Evolutionary conservation across 176 grass and related monocot genomes (phyloP).

Genomic region (Bromus sterilis): DNA sequence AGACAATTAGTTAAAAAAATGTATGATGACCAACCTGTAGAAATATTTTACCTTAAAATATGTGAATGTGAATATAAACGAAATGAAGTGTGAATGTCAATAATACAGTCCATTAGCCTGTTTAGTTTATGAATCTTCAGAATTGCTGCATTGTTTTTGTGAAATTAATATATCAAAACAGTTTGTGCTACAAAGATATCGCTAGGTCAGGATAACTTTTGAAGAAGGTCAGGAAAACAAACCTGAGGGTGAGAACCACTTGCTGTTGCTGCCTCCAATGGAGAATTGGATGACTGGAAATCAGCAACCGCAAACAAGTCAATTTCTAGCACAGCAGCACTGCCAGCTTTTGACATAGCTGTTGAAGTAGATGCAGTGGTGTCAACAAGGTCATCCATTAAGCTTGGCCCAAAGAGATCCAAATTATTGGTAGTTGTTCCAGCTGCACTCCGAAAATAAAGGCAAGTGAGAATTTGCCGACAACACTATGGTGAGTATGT

Average conservation of each 20-base stretch:
- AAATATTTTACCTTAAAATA: background rate
- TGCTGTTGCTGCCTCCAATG: conserved; percentile 20
- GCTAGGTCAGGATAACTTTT: conserved; percentile 5
- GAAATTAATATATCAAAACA: background rate
- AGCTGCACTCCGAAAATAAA: conserved; percentile 1
- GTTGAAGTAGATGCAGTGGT: conserved; percentile 21
- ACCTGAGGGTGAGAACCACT: conserved; percentile 10
- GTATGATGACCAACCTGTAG: background rate
- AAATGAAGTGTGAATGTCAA: background rate
- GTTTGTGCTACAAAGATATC: background rate
- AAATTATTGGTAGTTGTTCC: conserved; percentile 30
- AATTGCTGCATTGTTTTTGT: background rate
- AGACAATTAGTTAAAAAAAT: background rate
- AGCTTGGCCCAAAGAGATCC: conserved; percentile 43
- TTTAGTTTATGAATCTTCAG: background rate
- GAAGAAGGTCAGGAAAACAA: conserved; percentile 14
- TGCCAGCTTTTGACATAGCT: background rate
- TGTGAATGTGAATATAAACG: background rate
- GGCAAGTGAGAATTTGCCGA: background rate
- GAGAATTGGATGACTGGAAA: conserved; percentile 36
- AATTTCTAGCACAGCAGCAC: conserved; percentile 22
- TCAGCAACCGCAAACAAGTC: conserved; percentile 57
- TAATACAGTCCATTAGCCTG: background rate
- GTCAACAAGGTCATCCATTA: conserved; percentile 43
- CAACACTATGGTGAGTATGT: background rate